Conservation (phyloP, 768 basidiomycete species). For the Sistotremastrum niveocremeum region DNA sequence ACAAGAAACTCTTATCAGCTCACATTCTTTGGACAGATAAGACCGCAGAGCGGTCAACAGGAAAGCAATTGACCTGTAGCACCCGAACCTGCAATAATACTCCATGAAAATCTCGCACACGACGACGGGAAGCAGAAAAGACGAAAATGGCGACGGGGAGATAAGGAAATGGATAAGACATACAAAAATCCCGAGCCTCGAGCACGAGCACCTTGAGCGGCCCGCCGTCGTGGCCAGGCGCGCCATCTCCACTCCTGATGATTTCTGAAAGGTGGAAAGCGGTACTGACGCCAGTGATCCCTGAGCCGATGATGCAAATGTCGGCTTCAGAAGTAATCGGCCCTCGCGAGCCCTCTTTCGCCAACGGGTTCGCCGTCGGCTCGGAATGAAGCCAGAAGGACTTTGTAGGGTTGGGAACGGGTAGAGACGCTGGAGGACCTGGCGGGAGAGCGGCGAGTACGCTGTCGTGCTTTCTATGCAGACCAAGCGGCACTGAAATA, state of each 20-base stretch:
- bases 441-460: too few relatives aligned
- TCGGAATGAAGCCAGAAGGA: conserved; percentile 59
- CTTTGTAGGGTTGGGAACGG: conserved; percentile 48
- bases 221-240: conserved; percentile 4
- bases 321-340: conserved; percentile 47
- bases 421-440: conserved; percentile 21
- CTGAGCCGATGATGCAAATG: conserved; percentile 67
- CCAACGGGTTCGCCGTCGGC: conserved; percentile 51
- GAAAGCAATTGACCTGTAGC: conserved; percentile 46
- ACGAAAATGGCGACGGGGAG: neutral
- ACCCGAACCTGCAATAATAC: conserved; percentile 40
- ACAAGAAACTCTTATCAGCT: neutral
- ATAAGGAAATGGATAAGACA: conserved; percentile 19
- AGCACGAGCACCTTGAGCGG: conserved; percentile 46
- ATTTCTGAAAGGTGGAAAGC: conserved; percentile 55
- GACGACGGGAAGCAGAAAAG: neutral
- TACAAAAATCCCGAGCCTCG: conserved; percentile 81
- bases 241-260: conserved; percentile 9
- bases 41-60: neutral
- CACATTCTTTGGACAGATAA: too few relatives aligned
- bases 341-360: conserved; percentile 50
- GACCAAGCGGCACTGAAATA: too few relatives aligned
- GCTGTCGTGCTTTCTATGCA: too few relatives aligned
- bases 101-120: neutral
- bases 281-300: conserved; percentile 62